Evolutionary conservation across 2,329 filamentous ascomycete genomes (phyloP).

Genomic region (Fonsecaea erecta): DNA sequence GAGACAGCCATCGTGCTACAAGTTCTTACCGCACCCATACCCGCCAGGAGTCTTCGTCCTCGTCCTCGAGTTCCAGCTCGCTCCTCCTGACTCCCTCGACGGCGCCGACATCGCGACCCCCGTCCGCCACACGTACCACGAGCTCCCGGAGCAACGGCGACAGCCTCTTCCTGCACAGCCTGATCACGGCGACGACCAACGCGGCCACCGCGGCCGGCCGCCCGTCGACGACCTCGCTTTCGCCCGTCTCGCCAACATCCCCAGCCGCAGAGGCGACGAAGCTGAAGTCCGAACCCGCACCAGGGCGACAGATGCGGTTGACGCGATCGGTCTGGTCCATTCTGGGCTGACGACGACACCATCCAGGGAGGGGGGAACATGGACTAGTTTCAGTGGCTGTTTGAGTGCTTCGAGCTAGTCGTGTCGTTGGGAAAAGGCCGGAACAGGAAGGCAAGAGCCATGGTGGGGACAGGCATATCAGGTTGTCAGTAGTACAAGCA

Average conservation of each 20-base stretch:
- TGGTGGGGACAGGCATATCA: too few relatives aligned
- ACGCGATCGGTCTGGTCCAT: background rate
- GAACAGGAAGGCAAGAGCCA: background rate
- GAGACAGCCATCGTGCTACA: background rate
- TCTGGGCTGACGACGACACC: background rate
- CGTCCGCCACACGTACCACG: background rate
- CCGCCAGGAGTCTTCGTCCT: background rate
- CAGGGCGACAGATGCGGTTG: background rate
- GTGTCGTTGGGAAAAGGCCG: background rate
- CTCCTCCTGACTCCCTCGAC: background rate
- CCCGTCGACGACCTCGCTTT: background rate
- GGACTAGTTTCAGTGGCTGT: background rate
- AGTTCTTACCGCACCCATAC: background rate
- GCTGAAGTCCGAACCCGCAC: background rate
- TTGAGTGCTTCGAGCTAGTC: too few relatives aligned
- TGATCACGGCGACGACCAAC: constrained; percentile 3
- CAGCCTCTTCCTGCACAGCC: constrained; percentile 12
- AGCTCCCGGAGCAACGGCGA: constrained; percentile 1
- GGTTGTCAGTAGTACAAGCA: too few relatives aligned
- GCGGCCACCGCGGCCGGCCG: background rate
- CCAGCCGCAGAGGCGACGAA: background rate
- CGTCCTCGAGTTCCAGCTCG: background rate
- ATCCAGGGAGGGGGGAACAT: background rate
- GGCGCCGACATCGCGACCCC: background rate
- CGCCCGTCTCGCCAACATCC: background rate